These are phyloP conservation scores for Populus hybrid DNA, from an alignment of 441 rosid genomes.

Conservation along the genomic window DNA sequence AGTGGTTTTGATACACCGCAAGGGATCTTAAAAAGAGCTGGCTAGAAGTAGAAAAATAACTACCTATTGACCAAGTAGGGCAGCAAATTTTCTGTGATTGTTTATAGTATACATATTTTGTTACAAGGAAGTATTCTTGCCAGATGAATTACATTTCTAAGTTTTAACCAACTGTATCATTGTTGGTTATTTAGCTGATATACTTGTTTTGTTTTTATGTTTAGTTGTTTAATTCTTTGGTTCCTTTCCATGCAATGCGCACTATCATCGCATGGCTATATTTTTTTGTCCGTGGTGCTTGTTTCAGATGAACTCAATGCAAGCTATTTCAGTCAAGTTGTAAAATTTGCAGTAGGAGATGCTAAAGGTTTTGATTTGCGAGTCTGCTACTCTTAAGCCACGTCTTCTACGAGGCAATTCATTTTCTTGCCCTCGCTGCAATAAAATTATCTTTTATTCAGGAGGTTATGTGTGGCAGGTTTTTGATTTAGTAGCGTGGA, in stretches of 20 bases:
- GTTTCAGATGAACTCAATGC: neutral
- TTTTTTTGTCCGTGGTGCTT: neutral
- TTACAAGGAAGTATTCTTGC: slow-evolving; percentile 44
- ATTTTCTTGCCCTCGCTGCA: neutral
- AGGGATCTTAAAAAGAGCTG: slow-evolving; percentile 31
- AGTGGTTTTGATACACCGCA: slow-evolving; percentile 35
- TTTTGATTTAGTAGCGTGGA: neutral
- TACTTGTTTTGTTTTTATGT: slow-evolving; percentile 15
- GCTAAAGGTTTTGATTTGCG: neutral
- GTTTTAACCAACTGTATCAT: slow-evolving; percentile 28
- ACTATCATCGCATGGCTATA: neutral
- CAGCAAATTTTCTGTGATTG: slow-evolving; percentile 48
- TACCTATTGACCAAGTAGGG: slow-evolving; percentile 46
- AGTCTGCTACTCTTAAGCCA: neutral
- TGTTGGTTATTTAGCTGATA: slow-evolving; percentile 32
- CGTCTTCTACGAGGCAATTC: neutral
- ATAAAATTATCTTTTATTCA: neutral
- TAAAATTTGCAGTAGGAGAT: no score
- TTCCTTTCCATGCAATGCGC: slow-evolving; percentile 3
- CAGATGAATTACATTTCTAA: slow-evolving; percentile 36
- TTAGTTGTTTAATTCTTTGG: slow-evolving; percentile 13
- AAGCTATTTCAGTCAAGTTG: neutral
- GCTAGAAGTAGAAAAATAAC: slow-evolving; percentile 45
- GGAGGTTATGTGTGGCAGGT: neutral
- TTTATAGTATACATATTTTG: slow-evolving; percentile 49